Conservation (phyloP, 306 rosid species). For the Cucurbita ficifolia region DNA sequence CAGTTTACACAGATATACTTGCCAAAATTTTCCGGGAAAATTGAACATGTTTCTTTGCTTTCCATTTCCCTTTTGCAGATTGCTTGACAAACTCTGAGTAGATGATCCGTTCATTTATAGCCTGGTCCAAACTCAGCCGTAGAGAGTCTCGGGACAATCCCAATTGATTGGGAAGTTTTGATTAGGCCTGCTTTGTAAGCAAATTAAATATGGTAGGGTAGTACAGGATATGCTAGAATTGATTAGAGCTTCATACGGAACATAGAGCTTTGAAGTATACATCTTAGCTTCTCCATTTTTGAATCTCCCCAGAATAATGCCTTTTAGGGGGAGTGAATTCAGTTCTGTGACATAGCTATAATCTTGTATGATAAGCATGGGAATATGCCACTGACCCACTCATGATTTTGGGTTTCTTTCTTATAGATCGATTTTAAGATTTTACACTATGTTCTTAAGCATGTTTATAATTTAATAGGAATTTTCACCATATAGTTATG, state of each 20-base stretch:
- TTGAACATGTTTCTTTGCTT: neutral
- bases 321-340: neutral
- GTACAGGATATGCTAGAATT: neutral
- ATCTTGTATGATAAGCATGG: neutral
- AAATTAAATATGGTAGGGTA: neutral
- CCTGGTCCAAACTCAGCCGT: neutral
- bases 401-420: neutral
- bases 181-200: neutral
- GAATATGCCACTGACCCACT: neutral
- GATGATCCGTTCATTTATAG: slow-evolving; percentile 1
- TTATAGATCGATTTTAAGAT: neutral
- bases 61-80: slow-evolving; percentile 1
- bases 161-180: neutral
- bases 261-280: neutral
- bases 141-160: neutral
- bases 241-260: neutral
- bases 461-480: neutral
- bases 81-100: slow-evolving; percentile 4
- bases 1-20: neutral
- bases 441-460: neutral
- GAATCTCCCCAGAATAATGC: neutral
- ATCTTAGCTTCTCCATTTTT: neutral
- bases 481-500: too few relatives aligned
- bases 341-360: neutral
- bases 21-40: neutral